Evolutionary conservation across 345 rosid genomes (phyloP), one percentile per base, ranked within the genome.

Genomic region (Murraya koenigii): DNA sequence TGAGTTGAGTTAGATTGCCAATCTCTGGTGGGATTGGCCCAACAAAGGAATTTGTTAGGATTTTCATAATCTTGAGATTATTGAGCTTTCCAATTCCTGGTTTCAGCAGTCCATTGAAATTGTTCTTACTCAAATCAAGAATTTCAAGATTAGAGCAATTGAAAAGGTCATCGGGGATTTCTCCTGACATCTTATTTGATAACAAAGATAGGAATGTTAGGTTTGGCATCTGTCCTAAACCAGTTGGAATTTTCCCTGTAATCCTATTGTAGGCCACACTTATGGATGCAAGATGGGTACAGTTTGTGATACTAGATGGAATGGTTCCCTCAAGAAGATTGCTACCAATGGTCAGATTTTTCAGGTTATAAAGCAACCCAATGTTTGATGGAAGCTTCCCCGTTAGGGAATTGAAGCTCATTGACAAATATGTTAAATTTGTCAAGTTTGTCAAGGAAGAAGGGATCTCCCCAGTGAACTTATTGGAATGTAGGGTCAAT

Each of bases 91-190:
- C 91, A 17, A 90, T 65, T 25, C 82, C 77, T 66, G 97, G 92
- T 63, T 86, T 91, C 44, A 95, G 72, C 30, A 75, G 11, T 70
- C 97, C 97, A 20, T 80, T 89, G 70, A 94, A 86, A 69, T 87
- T 85, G 84, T 90, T 94, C 23, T 59, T 35, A 14, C 80, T 71
- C 83, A 91, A 75, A 75, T 68, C 77, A 30, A 90, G 78, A 35
- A 1, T 0, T 15, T 4, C 63, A 59, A 93, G 77, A 58, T 85
- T 80, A 74, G 93, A 85, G 82, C 97, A 93, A 69, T 90, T 86
- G 85, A 86, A 95, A 76, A 93, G 90, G 54, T 91, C 97, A 76
- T 86, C 90, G 14, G 97, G 95, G 47, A 95, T 87, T 74, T 90
- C 94, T 32, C 97, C 97, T 4, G 90, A 82, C 66, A 95, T 69